Evolutionary conservation across 208 protist genomes (phyloP), one percentile per base, ranked within the genome.

Genomic region (Trypanosoma grayi): DNA sequence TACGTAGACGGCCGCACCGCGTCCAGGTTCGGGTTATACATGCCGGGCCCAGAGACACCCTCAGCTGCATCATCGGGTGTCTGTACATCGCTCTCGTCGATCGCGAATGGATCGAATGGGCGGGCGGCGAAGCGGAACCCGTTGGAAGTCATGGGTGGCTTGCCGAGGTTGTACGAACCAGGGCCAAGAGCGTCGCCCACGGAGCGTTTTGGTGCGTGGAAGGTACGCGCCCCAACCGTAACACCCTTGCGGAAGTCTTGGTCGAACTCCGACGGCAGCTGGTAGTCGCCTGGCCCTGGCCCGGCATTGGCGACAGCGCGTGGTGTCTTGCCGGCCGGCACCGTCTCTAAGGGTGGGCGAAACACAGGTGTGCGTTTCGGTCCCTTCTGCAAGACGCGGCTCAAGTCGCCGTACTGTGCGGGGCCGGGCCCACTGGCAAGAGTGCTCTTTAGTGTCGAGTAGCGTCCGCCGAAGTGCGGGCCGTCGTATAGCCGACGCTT

Each of bases 241-340:
- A 83, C 79, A 28, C 87, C 87, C 59, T 90, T 93, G 43, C 54
- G 70, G 63, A 73, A 87, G 60, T 88, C 60, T 55, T 79, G 81
- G 62, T 89, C 81, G 69, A 93, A 93, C 48, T 93, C 87, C 16
- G 87, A 93, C 4, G 87, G 87, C 4, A 93, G 25, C 3, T 1
- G 25, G 39, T 64, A 61, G 10, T 31, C 41, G 10, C 47, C 54
- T 28, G 56, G 46, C 1, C 46, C 43, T 14, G 43, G 64, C 10
- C 8, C 33, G 2, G 14, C 4, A 18, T 53, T 31, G 0, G 25
- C 20, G 8, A 36, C 31, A 0, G 5, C 33, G 4, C 3, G n/a
- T 24, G 34, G 14, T 25, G 20, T 55, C 27, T 62, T 60, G n/a
- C 18, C 13, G 24, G 16, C 0, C 53, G 40, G 33, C 25, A 58